Evolutionary conservation across 2,329 filamentous ascomycete genomes (phyloP), one percentile per base, ranked within the genome.

Genomic region (Hymenoscyphus scutula): DNA sequence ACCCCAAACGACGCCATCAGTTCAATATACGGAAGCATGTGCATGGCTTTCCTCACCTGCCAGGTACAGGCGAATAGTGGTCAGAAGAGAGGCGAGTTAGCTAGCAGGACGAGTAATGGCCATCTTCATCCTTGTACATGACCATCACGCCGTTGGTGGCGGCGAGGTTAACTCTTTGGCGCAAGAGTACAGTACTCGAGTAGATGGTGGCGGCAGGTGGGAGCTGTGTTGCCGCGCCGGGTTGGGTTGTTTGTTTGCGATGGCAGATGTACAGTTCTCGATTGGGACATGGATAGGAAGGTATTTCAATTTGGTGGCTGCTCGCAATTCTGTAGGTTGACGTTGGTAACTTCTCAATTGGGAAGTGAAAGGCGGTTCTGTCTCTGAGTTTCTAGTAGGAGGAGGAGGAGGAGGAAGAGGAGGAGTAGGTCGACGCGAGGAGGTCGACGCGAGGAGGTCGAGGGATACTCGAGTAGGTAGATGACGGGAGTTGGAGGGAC

Each of bases 41-140:
- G 6, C 8, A 13, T 37, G 8, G 32, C 32, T 37, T 37, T 37
- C 13, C 32, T 37, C 11, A 15, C 32, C 11, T 34, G 32, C 10
- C 32, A 37, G 32, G 32, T 37, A 37, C 32, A 37, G 8, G 32
- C 32, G 32, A 13, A 10, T 37, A 37, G 32, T 37, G 32, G 32
- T 37, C 3, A 13, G 32, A 37, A 11, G 32, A 34, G 11, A 13
- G 11, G 11, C 15, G 32, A 37, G 32, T 11, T 37, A 15, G 32
- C 15, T 13, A 25, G 23, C 45, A 10, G 45, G 45, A 51, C 45
- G 45, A 51, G 45, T 51, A 51, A 51, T 51, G 45, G 25, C 19
- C 45, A 51, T 19, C 45, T 51, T 51, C 19, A 51, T 51, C 45
- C 45, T 23, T 51, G 45, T 51, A 51, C 19, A 51, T 51, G 45